A percentile compares a stretch with the other conserved stretches of the same genome.
Conservation (phyloP, 768 basidiomycete genomes). For the Plicaturopsis crispa region DNA sequence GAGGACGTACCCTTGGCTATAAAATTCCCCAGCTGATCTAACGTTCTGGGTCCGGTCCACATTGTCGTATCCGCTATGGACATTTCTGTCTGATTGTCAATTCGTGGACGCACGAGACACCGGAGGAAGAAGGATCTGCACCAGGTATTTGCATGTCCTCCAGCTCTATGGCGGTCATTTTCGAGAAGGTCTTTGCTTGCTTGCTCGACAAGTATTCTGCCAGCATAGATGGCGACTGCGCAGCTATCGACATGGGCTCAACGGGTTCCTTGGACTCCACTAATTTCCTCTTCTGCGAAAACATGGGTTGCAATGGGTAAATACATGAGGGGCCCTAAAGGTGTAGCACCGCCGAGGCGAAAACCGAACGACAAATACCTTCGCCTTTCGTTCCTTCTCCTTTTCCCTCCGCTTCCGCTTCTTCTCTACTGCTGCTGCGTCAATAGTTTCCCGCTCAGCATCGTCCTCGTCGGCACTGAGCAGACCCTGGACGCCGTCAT, state of each 20-base stretch:
- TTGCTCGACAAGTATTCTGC: conserved; percentile 55
- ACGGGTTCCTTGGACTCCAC: conserved; percentile 31
- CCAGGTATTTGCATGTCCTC: conserved; percentile 74
- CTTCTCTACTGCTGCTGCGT: conserved; percentile 30
- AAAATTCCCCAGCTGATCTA: conserved; percentile 69
- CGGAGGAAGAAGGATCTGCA: conserved; percentile 27
- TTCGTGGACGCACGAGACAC: conserved; percentile 28
- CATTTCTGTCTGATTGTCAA: conserved; percentile 53
- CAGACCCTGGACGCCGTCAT: conserved; percentile 29
- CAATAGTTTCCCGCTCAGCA: conserved; percentile 18
- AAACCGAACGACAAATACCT: conserved; percentile 31
- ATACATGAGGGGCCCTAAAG: background rate
- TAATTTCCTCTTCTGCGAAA: conserved; percentile 56
- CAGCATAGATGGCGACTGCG: conserved; percentile 49
- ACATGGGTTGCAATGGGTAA: conserved; percentile 8
- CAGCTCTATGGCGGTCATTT: conserved; percentile 71
- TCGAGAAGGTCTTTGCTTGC: conserved; percentile 64
- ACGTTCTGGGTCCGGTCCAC: conserved; percentile 66
- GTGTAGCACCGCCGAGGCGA: background rate
- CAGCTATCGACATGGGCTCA: conserved; percentile 40
- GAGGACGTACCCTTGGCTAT: conserved; percentile 57
- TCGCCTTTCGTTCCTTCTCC: conserved; percentile 66
- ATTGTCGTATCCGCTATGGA: conserved; percentile 69
- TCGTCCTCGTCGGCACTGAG: conserved; percentile 38
- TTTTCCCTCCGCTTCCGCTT: conserved; percentile 70